phyloP scores from a whole-genome alignment of 441 rosid species.

The Populus trichocarpa region DNA sequence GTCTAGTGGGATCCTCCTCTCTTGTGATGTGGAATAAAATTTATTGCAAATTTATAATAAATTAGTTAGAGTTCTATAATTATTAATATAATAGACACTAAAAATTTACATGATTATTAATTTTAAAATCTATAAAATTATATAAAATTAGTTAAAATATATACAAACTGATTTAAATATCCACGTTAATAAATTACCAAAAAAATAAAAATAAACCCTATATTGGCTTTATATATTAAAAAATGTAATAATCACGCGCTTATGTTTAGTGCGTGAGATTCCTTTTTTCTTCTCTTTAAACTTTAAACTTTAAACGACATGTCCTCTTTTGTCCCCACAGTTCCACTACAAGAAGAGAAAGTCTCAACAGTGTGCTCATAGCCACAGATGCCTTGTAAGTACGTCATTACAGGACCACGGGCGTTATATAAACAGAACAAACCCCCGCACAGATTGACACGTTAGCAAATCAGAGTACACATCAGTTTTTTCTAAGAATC shows the following conservation, averaged over 20 bases:
- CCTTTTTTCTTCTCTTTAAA: neutral
- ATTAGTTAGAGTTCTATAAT: accelerated
- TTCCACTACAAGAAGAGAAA: neutral
- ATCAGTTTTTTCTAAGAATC: neutral
- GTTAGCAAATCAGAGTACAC: neutral
- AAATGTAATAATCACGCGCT: neutral
- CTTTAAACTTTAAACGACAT: neutral
- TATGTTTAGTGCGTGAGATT: neutral
- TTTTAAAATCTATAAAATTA: too few relatives aligned
- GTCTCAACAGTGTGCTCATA: neutral
- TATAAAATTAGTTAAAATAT: too few relatives aligned
- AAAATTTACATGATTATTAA: too few relatives aligned
- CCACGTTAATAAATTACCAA: too few relatives aligned
- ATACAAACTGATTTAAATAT: too few relatives aligned
- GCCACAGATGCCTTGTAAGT: neutral
- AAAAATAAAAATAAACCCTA: too few relatives aligned
- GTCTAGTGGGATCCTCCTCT: too few relatives aligned
- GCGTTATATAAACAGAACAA: neutral
- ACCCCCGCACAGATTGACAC: neutral
- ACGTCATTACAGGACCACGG: too few relatives aligned
- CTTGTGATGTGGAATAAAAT: too few relatives aligned
- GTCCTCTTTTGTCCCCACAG: neutral
- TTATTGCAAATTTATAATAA: too few relatives aligned
- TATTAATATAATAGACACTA: too few relatives aligned
- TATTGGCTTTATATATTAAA: too few relatives aligned